phyloP scores from a whole-genome alignment of 2,329 filamentous ascomycete species.

The Fusarium tuaranense region DNA sequence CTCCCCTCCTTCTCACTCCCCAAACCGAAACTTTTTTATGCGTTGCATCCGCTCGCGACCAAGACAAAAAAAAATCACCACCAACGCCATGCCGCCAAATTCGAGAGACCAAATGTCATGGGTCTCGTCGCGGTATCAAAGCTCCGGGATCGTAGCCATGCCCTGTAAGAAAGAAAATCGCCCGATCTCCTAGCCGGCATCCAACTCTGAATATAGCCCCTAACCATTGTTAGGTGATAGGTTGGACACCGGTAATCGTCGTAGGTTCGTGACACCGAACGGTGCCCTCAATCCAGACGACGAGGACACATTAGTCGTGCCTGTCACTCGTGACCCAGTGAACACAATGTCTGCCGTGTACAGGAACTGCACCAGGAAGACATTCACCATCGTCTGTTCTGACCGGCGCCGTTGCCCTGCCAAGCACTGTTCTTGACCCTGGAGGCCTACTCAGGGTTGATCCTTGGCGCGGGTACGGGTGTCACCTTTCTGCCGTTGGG shows the following conservation, averaged over 20 bases:
- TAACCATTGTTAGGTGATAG: background rate
- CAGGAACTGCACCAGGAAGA: background rate
- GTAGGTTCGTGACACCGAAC: background rate
- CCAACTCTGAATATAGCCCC: background rate
- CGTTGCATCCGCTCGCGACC: conserved; percentile 22
- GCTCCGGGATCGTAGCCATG: conserved; percentile 23
- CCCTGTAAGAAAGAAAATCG: conserved; percentile 26
- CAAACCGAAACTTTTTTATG: conserved; percentile 13
- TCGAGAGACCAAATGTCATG: conserved; percentile 33
- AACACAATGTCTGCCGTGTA: background rate
- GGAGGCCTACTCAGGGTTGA: conserved; percentile 40
- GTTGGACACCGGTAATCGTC: background rate
- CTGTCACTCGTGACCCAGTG: background rate
- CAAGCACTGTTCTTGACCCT: background rate
- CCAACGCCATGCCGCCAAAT: conserved; percentile 45
- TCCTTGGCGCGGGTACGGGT: conserved; percentile 42
- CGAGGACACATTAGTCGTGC: background rate
- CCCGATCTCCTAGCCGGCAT: conserved; percentile 2
- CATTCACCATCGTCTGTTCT: background rate
- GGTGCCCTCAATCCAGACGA: background rate
- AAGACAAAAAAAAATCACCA: conserved; percentile 42
- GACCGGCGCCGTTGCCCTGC: conserved; percentile 1
- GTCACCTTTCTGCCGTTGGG: conserved; percentile 43
- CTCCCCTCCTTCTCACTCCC: background rate
- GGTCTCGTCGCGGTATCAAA: conserved; percentile 43